Conservation (phyloP, 768 basidiomycete species). For the Tricholoma terreum region DNA sequence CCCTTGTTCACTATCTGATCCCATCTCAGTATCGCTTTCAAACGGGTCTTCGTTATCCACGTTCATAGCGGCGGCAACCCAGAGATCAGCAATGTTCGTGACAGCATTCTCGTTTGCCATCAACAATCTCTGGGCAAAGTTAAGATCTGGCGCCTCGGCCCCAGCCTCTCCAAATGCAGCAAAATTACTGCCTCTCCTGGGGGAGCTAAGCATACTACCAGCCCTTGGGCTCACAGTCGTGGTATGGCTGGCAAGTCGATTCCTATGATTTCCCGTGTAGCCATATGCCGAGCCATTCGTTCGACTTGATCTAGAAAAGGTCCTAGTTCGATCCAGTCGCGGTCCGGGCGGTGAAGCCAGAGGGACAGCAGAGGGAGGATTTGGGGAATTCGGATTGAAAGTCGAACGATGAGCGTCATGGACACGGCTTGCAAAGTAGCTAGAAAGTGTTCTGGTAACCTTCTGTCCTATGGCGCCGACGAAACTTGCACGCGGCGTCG, state of each 20-base stretch:
- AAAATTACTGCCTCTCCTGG: constrained; percentile 48
- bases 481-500: constrained; percentile 36
- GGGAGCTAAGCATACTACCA: constrained; percentile 53
- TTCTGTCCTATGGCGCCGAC: constrained; percentile 43
- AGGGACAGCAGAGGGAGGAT: constrained; percentile 43
- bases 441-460: constrained; percentile 54
- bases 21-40: constrained; percentile 50
- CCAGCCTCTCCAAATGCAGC: constrained; percentile 41
- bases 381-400: constrained; percentile 26
- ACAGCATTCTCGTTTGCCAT: constrained; percentile 95
- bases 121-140: constrained; percentile 83
- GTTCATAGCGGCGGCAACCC: constrained; percentile 97
- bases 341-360: constrained; percentile 37
- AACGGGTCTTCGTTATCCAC: constrained; percentile 88
- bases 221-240: constrained; percentile 42
- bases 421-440: constrained; percentile 54
- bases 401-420: constrained; percentile 35
- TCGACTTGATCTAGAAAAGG: constrained; percentile 56
- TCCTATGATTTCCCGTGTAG: constrained; percentile 57
- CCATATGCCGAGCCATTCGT: constrained; percentile 80
- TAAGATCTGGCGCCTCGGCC: constrained; percentile 51
- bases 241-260: constrained; percentile 49
- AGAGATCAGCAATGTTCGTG: constrained; percentile 92
- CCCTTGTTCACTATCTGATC: constrained; percentile 29
- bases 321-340: constrained; percentile 42